Evolutionary conservation across 495 filamentous ascomycete species (phyloP), one percentile per base, ranked within the genome.

Genomic region (Xylaria grammica): DNA sequence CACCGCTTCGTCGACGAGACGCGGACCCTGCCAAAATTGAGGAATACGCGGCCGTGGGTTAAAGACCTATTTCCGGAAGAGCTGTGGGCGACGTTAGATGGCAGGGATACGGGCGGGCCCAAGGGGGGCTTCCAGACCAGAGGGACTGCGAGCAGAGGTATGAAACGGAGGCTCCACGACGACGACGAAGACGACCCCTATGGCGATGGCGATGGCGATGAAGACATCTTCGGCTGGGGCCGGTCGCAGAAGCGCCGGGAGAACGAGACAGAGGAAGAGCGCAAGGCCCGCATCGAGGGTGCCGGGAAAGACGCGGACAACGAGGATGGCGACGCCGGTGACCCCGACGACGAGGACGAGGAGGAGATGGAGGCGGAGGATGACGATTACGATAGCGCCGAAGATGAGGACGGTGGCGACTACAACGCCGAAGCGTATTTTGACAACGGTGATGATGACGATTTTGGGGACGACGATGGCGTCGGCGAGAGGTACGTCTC

Each of bases 371-470:
- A 75, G 30, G 74, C 72, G 0, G 79, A 75, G 27, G 77, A 79
- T 0, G 81, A 81, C 44, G 78, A 81, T 11, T 77, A 79, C 40
- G 78, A 78, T 17, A 71, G 77, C 46, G 82, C 81, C 45, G 81
- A 83, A 30, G 78, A 80, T 59, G 78, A 80, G 29, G 74, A 77
- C 13, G 83, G 77, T 1, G 82, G 83, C 24, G 84, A 86, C 60
- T 86, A 86, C 69, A 79, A 85, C 57, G 84, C 79, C 7, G 84
- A 86, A 69, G 68, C 72, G 19, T 85, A 85, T 70, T 86, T 86
- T 65, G 81, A 84, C 27, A 77, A 73, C 40, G 80, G 82, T 26
- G 78, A 81, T 29, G 79, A 78, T 11, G 80, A 84, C 13, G 82
- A 80, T 36, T 70, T 61, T 56, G 77, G 72, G 0, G 79, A 78